Base-by-base conservation (phyloP, 208 protist species). In the Naegleria fowleri region DNA sequence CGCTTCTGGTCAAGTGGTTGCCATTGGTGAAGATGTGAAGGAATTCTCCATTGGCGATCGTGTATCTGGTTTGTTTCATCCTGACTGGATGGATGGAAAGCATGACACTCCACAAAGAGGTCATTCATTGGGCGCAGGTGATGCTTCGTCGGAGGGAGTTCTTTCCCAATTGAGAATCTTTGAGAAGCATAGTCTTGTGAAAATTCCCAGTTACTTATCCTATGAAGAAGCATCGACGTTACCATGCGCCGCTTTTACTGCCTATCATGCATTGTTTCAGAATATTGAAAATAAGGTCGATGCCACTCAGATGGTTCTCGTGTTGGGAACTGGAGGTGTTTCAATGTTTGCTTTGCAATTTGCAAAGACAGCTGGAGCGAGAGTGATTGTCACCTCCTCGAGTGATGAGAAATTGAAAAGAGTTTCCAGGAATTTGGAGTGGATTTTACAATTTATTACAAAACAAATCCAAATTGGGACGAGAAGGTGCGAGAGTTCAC, bases 341-440 rank as follows among this genome's bases (percentile, higher is more conserved):
- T 92, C 91, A 41, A 5, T 92, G n/a, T 92, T 92, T 86, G 91
- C 39, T 25, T 22, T 91, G 40, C 91, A 92, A 91, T 87, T 92
- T 40, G 91, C 90, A 40, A 38, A 22, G 33, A 25, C 88, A 38
- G 36, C 84, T 43, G 89, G 89, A 59, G 91, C 91, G 2, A 91
- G 48, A 3, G 25, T 51, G 7, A 92, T 92, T 58, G 88, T 92
- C 5, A 41, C 48, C 38, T 90, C 91, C 33, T 90, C 75, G 43
- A 91, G 88, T 41, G 84, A 85, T 91, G 88, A 91, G 9, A 92
- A 92, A 83, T n/a, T 55, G 11, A 89, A 67, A 39, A 92, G 40
- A 19, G 87, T n/a, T n/a, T 41, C 1, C 91, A 92, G 29, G 0
- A n/a, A 0, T 67, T 92, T 2, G 91, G 91, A 33, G 91, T 89